phyloP scores from a whole-genome alignment of 1,139 yeast genomes.

The Lodderomyces beijingensis region DNA sequence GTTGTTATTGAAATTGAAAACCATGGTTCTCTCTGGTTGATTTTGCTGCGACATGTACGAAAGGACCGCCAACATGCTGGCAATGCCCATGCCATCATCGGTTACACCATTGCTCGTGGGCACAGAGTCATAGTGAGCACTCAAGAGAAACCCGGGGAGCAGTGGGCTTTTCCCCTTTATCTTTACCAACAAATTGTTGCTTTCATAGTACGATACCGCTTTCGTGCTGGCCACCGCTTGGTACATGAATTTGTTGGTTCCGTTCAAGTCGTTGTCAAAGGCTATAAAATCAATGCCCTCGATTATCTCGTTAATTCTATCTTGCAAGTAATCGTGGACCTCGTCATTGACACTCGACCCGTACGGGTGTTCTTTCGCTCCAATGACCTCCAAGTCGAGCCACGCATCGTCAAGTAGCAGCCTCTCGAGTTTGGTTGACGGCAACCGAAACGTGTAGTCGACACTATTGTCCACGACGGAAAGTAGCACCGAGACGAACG shows the following conservation, averaged over 20 bases:
- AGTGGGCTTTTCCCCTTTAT: slow-evolving; percentile 56
- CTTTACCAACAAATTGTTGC: slow-evolving; percentile 71
- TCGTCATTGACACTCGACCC: slow-evolving; percentile 70
- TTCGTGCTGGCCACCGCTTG: slow-evolving; percentile 19
- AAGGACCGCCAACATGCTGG: slow-evolving; percentile 70
- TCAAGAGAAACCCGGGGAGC: slow-evolving; percentile 64
- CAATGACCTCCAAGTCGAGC: slow-evolving; percentile 66
- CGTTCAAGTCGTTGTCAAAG: slow-evolving; percentile 47
- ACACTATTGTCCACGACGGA: slow-evolving; percentile 33
- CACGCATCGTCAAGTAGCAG: slow-evolving; percentile 50
- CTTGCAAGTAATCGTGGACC: slow-evolving; percentile 64
- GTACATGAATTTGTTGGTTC: slow-evolving; percentile 40
- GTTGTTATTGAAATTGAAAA: slow-evolving; percentile 83
- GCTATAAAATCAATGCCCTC: slow-evolving; percentile 35
- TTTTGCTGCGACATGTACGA: slow-evolving; percentile 41
- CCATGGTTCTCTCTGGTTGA: slow-evolving; percentile 65
- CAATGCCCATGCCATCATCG: slow-evolving; percentile 93
- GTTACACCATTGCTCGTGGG: slow-evolving; percentile 87
- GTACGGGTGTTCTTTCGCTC: slow-evolving; percentile 69
- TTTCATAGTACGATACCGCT: slow-evolving; percentile 62
- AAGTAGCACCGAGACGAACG: slow-evolving; percentile 28
- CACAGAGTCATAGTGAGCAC: slow-evolving; percentile 89
- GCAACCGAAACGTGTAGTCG: slow-evolving; percentile 22
- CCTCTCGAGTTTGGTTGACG: slow-evolving; percentile 31
- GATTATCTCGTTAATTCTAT: slow-evolving; percentile 33